A percentile compares a stretch with the other conserved stretches of the same genome.
These are phyloP conservation scores for Cicer yamashitae DNA, from an alignment of 306 rosid genomes.

Conservation along the genomic window DNA sequence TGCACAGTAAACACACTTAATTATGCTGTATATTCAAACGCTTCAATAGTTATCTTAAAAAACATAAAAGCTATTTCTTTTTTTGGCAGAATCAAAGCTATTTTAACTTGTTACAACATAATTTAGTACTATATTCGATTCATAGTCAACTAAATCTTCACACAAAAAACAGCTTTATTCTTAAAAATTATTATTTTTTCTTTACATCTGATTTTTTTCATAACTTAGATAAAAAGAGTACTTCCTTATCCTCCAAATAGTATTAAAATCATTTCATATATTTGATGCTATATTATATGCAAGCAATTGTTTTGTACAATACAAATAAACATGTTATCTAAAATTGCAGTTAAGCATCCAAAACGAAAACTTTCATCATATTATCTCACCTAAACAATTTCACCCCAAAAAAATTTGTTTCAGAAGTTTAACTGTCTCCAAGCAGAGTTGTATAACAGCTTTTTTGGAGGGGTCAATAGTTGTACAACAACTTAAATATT, in stretches of 20 bases:
- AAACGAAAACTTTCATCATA: not conserved
- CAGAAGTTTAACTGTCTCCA: not conserved
- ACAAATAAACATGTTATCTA: not conserved
- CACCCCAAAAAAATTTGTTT: not conserved
- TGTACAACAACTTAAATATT: not conserved
- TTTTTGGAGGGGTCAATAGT: not conserved
- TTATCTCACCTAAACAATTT: constrained; percentile 4
- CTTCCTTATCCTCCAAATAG: not conserved
- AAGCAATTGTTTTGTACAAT: not conserved
- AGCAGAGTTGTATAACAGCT: not conserved
- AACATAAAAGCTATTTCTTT: not conserved
- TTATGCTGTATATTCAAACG: not conserved
- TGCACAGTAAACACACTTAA: not conserved
- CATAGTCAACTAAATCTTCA: not conserved
- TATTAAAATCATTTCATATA: not conserved
- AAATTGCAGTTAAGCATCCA: not conserved
- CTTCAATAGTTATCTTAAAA: not conserved
- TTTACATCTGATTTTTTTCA: not conserved
- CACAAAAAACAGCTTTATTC: not conserved
- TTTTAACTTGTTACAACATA: constrained; percentile 4
- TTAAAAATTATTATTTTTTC: not conserved
- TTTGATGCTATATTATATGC: too few species aligned
- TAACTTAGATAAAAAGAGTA: not conserved
- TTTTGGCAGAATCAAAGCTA: not conserved
- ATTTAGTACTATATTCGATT: not conserved